phyloP scores from a whole-genome alignment of 164 flowering plant genomes.

The Houttuynia cordata region DNA sequence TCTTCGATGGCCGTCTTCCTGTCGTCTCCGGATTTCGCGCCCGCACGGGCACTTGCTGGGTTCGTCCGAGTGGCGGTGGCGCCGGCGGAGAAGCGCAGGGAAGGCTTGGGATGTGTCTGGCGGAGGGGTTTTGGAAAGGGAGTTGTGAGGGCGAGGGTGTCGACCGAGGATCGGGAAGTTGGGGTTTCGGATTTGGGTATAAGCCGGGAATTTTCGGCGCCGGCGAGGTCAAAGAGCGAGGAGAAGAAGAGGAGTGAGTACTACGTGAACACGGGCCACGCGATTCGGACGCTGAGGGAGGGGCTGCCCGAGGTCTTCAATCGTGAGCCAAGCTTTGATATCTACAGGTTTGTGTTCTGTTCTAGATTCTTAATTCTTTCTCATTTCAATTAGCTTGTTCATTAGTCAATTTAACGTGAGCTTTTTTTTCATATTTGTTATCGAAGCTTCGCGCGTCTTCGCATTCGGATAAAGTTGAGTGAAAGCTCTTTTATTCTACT shows the following conservation, averaged over 20 bases:
- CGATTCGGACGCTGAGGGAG: slow-evolving; percentile 70
- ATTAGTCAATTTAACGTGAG: no score
- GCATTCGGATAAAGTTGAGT: no score
- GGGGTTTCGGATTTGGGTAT: background rate
- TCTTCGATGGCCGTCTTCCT: background rate
- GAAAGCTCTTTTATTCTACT: no score
- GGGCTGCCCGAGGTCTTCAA: slow-evolving; percentile 62
- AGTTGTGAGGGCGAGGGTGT: no score
- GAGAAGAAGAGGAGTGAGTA: slow-evolving; percentile 52
- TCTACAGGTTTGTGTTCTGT: slow-evolving; percentile 53
- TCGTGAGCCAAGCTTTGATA: slow-evolving; percentile 49
- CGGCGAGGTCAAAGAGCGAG: slow-evolving; percentile 44
- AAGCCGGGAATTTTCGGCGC: slow-evolving; percentile 28
- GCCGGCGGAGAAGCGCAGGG: background rate
- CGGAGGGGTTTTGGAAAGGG: background rate
- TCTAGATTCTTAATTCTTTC: no score
- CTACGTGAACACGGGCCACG: slow-evolving; percentile 66
- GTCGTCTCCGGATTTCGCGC: background rate
- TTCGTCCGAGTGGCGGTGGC: background rate
- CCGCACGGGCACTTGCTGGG: background rate
- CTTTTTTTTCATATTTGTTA: no score
- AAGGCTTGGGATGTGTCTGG: background rate
- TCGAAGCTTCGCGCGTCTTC: no score
- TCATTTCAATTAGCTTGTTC: no score
- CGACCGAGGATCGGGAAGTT: background rate